These are phyloP conservation scores for Cercophora samala DNA, from an alignment of 495 filamentous ascomycete genomes.

Conservation along the genomic window DNA sequence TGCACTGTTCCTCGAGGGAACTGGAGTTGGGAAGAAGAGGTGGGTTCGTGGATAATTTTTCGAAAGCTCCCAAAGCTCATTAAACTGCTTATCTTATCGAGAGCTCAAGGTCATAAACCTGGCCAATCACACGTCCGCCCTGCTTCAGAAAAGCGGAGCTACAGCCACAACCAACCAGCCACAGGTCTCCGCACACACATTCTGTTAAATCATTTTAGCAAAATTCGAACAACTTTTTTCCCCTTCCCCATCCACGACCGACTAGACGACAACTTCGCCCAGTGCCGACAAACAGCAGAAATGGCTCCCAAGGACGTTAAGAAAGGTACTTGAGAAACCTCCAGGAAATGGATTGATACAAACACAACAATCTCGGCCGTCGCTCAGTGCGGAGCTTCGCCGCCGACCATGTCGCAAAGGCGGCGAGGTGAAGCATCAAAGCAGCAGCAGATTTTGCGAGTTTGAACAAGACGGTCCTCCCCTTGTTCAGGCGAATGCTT, in stretches of 20 bases:
- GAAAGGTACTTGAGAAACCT: conserved; percentile 58
- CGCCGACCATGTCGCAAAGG: conserved; percentile 20
- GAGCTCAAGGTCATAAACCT: background rate
- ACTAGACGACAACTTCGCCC: conserved; percentile 29
- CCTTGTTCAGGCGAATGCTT: conserved; percentile 41
- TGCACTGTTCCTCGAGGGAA: background rate
- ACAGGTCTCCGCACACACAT: conserved; percentile 27
- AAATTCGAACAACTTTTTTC: conserved; percentile 21
- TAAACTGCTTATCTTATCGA: conserved; percentile 4
- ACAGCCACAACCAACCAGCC: conserved; percentile 16
- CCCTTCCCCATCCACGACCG: conserved; percentile 27
- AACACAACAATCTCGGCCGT: conserved; percentile 33
- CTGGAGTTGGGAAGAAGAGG: background rate
- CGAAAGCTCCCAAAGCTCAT: conserved; percentile 5
- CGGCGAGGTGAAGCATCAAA: conserved; percentile 43
- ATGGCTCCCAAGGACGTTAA: conserved; percentile 72
- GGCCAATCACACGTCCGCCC: background rate
- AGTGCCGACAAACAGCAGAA: conserved; percentile 50
- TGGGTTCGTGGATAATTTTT: background rate
- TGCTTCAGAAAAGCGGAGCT: background rate
- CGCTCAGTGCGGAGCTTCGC: conserved; percentile 35
- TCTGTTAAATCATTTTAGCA: conserved; percentile 10
- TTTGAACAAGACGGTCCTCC: conserved; percentile 41
- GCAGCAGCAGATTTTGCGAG: conserved; percentile 62
- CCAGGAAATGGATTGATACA: conserved; percentile 17